Conservation (phyloP, 495 filamentous ascomycete genomes). For the Darksidea phi region DNA sequence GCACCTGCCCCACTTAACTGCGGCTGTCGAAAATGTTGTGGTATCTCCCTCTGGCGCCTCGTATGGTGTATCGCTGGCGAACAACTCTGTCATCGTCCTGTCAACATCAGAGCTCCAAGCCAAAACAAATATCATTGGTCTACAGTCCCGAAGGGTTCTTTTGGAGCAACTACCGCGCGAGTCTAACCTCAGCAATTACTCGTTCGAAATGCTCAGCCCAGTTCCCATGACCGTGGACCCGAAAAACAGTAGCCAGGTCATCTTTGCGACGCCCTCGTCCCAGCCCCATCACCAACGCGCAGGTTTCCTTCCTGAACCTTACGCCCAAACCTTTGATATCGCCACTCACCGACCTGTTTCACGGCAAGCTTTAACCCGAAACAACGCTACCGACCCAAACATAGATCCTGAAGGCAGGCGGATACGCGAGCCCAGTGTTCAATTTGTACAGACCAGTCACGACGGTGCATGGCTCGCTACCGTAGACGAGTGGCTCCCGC, state of each 20-base stretch:
- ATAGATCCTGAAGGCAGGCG: conserved; percentile 64
- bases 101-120: conserved; percentile 85
- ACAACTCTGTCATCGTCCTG: conserved; percentile 85
- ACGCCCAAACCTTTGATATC: conserved; percentile 82
- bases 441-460: conserved; percentile 65
- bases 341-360: conserved; percentile 67
- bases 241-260: conserved; percentile 55
- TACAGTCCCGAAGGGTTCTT: conserved; percentile 57
- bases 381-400: conserved; percentile 78
- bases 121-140: conserved; percentile 73
- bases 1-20: conserved; percentile 82
- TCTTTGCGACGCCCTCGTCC: conserved; percentile 58
- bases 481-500: conserved; percentile 83
- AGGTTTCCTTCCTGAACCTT: conserved; percentile 48
- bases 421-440: conserved; percentile 72
- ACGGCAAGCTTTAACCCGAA: conserved; percentile 83
- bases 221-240: conserved; percentile 58
- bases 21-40: conserved; percentile 75
- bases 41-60: conserved; percentile 75
- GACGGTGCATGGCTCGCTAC: conserved; percentile 91
- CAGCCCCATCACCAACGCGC: conserved; percentile 44
- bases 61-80: conserved; percentile 79
- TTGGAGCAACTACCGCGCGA: conserved; percentile 66
- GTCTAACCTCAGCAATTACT: conserved; percentile 56
- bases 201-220: conserved; percentile 9